A percentile compares a stretch with the other conserved stretches of the same genome.
These are phyloP conservation scores for Trypanosomatidae sp. DNA, from an alignment of 208 protist species.

Conservation along the genomic window DNA sequence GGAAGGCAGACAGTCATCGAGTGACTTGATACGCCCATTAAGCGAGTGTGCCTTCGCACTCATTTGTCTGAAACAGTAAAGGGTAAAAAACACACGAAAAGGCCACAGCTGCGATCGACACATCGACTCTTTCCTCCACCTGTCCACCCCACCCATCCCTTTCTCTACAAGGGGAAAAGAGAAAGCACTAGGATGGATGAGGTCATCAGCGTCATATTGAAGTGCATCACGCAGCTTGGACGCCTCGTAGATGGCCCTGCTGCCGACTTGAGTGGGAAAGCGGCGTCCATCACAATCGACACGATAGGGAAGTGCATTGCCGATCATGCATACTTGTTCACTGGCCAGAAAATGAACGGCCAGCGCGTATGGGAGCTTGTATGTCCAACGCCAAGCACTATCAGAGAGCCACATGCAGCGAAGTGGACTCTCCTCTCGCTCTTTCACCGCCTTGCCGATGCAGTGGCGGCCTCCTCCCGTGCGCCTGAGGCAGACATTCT, in stretches of 20 bases:
- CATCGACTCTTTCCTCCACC: background rate
- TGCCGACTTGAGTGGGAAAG: background rate
- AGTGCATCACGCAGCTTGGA: slow-evolving; percentile 7
- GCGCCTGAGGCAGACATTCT: slow-evolving; percentile 5
- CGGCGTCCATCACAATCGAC: background rate
- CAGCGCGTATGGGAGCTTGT: slow-evolving; percentile 17
- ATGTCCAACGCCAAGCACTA: background rate
- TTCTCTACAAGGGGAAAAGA: background rate
- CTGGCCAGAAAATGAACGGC: background rate
- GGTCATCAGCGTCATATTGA: slow-evolving; percentile 3
- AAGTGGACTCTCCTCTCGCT: slow-evolving; percentile 1
- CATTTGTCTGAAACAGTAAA: background rate
- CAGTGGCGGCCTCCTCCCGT: background rate
- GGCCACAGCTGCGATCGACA: background rate
- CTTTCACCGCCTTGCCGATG: background rate
- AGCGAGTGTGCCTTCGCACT: background rate
- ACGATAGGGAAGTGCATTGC: slow-evolving; percentile 6
- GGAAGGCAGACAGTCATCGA: background rate
- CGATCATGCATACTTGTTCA: slow-evolving; percentile 8
- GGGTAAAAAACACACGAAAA: background rate
- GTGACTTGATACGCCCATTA: background rate
- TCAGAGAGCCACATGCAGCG: background rate
- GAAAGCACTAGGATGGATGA: slow-evolving; percentile 8
- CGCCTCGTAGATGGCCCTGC: background rate
- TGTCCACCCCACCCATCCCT: background rate